Base-by-base conservation (phyloP, 2,329 filamentous ascomycete species). In the Phyllosticta ampelicida region DNA sequence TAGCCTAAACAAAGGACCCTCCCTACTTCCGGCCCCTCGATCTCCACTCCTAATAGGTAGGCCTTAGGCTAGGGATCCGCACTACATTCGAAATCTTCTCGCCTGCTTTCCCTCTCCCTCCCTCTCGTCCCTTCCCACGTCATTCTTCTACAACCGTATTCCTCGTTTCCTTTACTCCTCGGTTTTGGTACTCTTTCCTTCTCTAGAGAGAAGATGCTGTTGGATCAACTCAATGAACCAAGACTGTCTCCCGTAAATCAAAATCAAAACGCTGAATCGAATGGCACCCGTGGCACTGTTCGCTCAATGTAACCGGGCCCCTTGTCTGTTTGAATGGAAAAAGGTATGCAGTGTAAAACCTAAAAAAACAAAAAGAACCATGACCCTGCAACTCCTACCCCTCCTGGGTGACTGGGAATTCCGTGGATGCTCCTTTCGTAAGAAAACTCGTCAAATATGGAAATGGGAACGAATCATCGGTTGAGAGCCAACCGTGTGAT, bases 381-480 rank as follows among this genome's bases (percentile, higher is more conserved):
- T 36, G 13, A 11, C 36, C 36, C 36, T 44, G 16, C 36, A 44
- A 44, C 36, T 44, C 36, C 36, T 44, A 44, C 36, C 36, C 36
- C 36, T 44, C 36, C 36, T 44, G 36, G 16, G 36, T 44, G 36
- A 44, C 16, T 44, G 36, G 36, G 36, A 16, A n/a, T 8, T n/a
- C 13, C 16, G 36, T 44, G 36, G 16, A 57, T 57, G 55, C 55
- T 57, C 55, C 55, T 57, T 57, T 57, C 55, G 49, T 57, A 52
- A 53, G 16, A 44, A 44, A 44, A 44, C 13, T 44, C 36, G 36
- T 44, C 36, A 44, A 44, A 44, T n/a, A 8, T 44, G 30, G 30
- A 26, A 26, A 26, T 4, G 23, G 23, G 23, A 26, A 26, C 3
- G 23, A 26, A 26, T 26, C 23, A 26, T 26, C n/a, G 23, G 23